Percentiles rank a stretch among this genome's conserved stretches.
Evolutionary conservation across 495 filamentous ascomycete genomes (phyloP).

Genomic region (Penicillium ochrochloron): DNA sequence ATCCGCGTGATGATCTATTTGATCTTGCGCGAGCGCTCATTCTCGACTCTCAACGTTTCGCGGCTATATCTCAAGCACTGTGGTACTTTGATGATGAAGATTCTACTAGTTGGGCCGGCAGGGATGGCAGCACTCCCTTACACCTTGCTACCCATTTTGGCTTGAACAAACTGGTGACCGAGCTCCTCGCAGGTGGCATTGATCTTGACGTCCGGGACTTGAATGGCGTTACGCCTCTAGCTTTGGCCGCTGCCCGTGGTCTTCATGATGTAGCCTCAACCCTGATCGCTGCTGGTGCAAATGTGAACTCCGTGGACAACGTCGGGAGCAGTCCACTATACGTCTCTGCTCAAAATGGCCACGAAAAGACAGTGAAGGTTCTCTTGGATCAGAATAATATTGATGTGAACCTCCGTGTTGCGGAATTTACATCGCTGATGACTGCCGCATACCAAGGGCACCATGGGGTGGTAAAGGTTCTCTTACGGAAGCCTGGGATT

Average conservation of each 20-base stretch:
- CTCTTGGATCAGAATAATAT: not conserved
- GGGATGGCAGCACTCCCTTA: conserved; percentile 10
- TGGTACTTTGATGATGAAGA: conserved; percentile 11
- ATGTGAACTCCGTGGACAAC: conserved; percentile 12
- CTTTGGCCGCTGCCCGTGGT: conserved; percentile 3
- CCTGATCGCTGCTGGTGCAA: conserved; percentile 2
- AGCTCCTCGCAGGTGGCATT: conserved; percentile 9
- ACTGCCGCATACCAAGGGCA: conserved; percentile 4
- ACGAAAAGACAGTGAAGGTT: not conserved
- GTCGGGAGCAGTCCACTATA: conserved; percentile 8
- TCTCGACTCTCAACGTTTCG: not conserved
- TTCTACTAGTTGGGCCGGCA: conserved; percentile 12
- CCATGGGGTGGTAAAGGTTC: not conserved
- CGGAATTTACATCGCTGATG: conserved; percentile 4
- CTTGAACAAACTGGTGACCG: conserved; percentile 7
- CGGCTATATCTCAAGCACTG: conserved; percentile 8
- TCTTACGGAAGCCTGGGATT: not conserved
- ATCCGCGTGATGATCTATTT: conserved; percentile 1
- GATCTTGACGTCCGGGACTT: conserved; percentile 4
- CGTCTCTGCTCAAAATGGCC: not conserved
- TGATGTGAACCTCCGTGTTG: conserved; percentile 3
- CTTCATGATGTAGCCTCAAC: conserved; percentile 3
- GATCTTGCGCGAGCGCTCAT: conserved; percentile 2
- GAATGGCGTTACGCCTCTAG: conserved; percentile 11
- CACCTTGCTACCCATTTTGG: conserved; percentile 12